These are phyloP conservation scores for Colletotrichum gloeosporioides DNA, from an alignment of 2,329 filamentous ascomycete species.

Conservation along the genomic window DNA sequence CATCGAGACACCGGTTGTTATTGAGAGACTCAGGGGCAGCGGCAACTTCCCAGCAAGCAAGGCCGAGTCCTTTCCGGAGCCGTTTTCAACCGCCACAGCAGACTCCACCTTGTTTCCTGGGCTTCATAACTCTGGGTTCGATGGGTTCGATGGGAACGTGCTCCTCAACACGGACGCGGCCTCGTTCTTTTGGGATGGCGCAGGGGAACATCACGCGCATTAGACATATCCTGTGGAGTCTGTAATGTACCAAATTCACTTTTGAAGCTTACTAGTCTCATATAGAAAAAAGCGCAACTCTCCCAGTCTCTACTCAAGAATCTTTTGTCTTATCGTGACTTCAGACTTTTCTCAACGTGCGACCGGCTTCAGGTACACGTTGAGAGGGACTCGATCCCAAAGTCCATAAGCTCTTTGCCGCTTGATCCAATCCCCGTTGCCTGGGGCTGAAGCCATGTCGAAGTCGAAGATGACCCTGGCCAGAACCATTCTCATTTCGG, in stretches of 20 bases:
- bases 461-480: background rate
- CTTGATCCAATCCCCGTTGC: background rate
- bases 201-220: background rate
- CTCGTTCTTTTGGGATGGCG: background rate
- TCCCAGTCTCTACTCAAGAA: background rate
- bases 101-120: background rate
- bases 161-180: background rate
- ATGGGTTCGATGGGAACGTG: background rate
- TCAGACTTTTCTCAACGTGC: background rate
- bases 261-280: background rate
- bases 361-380: background rate
- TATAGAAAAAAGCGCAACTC: background rate
- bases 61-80: background rate
- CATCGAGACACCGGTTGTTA: conserved; percentile 48
- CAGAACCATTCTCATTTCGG: conserved; percentile 7
- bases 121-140: background rate
- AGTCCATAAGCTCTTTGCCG: background rate
- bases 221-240: background rate
- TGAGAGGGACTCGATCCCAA: background rate
- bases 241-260: background rate
- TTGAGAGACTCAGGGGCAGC: conserved; percentile 47
- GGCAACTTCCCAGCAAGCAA: conserved; percentile 2
- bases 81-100: background rate
- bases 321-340: background rate
- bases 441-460: background rate